Evolutionary conservation across 1,139 yeast species (phyloP).

Genomic region (Scheffersomyces cryptocercus): DNA sequence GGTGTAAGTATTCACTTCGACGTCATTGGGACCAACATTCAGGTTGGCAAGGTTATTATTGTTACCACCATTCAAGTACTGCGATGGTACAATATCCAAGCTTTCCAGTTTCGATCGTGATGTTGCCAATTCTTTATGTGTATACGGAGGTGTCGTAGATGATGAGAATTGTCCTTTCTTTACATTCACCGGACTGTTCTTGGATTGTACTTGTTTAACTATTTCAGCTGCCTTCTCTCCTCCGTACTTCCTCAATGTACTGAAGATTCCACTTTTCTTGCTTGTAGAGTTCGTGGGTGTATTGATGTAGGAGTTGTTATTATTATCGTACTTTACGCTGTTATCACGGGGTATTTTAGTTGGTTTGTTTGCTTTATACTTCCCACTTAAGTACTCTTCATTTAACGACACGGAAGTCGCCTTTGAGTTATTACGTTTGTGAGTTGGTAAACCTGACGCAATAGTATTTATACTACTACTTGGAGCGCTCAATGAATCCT

Average conservation of each 20-base stretch:
- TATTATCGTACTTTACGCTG: constrained; percentile 3
- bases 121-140: too few species aligned
- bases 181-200: neutral
- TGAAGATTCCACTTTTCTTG: constrained; percentile 40
- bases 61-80: too few species aligned
- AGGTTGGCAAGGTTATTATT: too few species aligned
- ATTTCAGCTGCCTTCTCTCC: constrained; percentile 43
- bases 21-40: too few species aligned
- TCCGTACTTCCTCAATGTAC: constrained; percentile 44
- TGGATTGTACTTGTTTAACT: constrained; percentile 27
- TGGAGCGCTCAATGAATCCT: constrained; percentile 14
- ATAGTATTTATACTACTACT: neutral
- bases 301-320: constrained; percentile 17
- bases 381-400: constrained; percentile 6
- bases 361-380: neutral
- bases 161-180: neutral
- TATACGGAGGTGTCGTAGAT: too few species aligned
- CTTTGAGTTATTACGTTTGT: neutral
- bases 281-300: constrained; percentile 7
- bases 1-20: too few species aligned
- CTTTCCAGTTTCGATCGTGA: too few species aligned
- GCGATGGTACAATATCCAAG: too few species aligned
- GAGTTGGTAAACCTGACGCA: neutral
- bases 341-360: too few species aligned
- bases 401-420: constrained; percentile 4